Evolutionary conservation across 345 rosid genomes (phyloP), one percentile per base, ranked within the genome.

Genomic region (Trapa bicornis): DNA sequence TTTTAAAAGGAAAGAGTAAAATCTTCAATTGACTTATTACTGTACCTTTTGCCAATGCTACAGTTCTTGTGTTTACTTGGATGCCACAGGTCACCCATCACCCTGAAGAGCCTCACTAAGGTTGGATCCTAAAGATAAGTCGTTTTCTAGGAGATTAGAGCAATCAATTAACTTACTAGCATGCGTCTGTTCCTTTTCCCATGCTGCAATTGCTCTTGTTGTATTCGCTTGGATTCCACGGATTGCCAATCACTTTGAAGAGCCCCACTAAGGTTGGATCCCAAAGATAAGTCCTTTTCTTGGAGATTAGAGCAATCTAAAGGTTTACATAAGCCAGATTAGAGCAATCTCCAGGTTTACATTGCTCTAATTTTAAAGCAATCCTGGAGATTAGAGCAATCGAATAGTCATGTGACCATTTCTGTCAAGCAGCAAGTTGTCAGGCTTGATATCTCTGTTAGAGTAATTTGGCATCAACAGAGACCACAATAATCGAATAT

Each of bases 241-340:
- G 88, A 62, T 42, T 74, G 68, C 47, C 85, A 85, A 61, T 71
- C 74, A 78, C 62, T 85, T 61, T 68, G 79, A 32, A 73, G 65
- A 60, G 77, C 75, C 65, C 74, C 87, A 52, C 78, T 88, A 38
- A 50, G 37, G 64, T 67, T 81, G 70, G 65, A 79, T 7, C 70
- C 84, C 45, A 68, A 65, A 6, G 88, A 56, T 77, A 89, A 88
- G 79, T 89, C 96, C 66, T 87, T 80, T 73, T 83, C 93, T 73
- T 85, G 84, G 41, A 92, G 80, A 45, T 81, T 86, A 67, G 91
- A 84, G 81, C 96, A 88, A 75, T 92, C 93, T 74, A 89, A 77
- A 64, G 98, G 98, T 76, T 92, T 92, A 68, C 96, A 92, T 12
- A 92, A 81, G 66, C 98, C 96, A 83, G 89, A 89, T 88, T 92